Conservation (phyloP, 179 eudicot genomes). For the Drosera spatulata region DNA sequence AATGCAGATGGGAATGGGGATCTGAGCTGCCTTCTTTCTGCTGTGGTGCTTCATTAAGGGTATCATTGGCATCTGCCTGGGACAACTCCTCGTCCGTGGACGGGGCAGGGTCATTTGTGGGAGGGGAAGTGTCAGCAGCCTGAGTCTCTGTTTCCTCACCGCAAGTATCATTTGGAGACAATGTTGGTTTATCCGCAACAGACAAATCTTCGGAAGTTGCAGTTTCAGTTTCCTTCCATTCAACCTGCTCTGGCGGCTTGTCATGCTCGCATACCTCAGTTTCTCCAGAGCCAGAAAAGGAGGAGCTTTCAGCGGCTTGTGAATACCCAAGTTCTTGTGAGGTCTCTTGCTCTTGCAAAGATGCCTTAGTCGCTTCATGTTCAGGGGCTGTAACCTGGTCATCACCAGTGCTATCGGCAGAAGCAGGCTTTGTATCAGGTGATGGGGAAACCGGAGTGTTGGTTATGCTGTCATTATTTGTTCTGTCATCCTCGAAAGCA, state of each 20-base stretch:
- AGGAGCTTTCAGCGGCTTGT: slow-evolving; percentile 3
- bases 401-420: slow-evolving; percentile 13
- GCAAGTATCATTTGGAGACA: slow-evolving; percentile 20
- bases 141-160: slow-evolving; percentile 18
- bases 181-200: slow-evolving; percentile 17
- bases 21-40: not conserved
- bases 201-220: slow-evolving; percentile 23
- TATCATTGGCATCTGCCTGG: not conserved
- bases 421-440: slow-evolving; percentile 22
- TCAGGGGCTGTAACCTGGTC: slow-evolving; percentile 23
- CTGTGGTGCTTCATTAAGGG: not conserved
- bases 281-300: slow-evolving; percentile 14
- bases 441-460: slow-evolving; percentile 45
- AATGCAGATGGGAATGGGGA: not conserved
- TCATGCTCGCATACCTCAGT: slow-evolving; percentile 16
- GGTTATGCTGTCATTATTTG: slow-evolving; percentile 25
- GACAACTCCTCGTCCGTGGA: slow-evolving; percentile 9
- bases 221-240: slow-evolving; percentile 51
- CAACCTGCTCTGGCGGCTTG: slow-evolving; percentile 66
- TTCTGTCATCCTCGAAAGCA: slow-evolving; percentile 60
- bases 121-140: slow-evolving; percentile 11
- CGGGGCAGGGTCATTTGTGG: slow-evolving; percentile 19
- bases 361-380: slow-evolving; percentile 26
- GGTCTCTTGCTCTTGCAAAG: slow-evolving; percentile 24
- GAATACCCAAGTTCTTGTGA: slow-evolving; percentile 16